These are phyloP conservation scores for Knufia fluminis DNA, from an alignment of 2,329 filamentous ascomycete genomes.

Conservation along the genomic window DNA sequence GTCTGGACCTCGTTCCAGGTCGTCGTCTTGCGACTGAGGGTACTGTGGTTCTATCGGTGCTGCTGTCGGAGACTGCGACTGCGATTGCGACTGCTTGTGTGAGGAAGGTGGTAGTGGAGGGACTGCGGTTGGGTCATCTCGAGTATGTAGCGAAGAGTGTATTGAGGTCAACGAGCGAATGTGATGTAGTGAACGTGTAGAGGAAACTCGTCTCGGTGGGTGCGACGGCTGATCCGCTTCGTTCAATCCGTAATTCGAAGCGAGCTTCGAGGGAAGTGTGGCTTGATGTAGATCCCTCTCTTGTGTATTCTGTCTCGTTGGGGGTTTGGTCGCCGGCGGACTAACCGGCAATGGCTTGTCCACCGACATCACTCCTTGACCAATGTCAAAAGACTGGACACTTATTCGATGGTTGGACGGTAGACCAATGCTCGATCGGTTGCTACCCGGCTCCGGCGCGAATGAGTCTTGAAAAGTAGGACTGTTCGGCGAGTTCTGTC, in stretches of 20 bases:
- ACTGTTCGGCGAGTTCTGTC: slow-evolving; percentile 40
- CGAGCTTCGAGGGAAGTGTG: slow-evolving; percentile 16
- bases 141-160: slow-evolving; percentile 28
- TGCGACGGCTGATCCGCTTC: slow-evolving; percentile 21
- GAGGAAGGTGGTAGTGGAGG: slow-evolving; percentile 8
- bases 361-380: slow-evolving; percentile 11
- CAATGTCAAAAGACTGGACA: slow-evolving; percentile 18
- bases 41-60: slow-evolving; percentile 23
- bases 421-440: slow-evolving; percentile 44
- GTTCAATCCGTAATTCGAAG: slow-evolving; percentile 20
- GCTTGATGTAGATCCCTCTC: slow-evolving; percentile 11
- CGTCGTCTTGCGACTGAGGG: slow-evolving; percentile 26
- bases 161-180: slow-evolving; percentile 34
- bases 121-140: not conserved
- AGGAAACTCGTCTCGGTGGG: slow-evolving; percentile 21
- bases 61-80: slow-evolving; percentile 13
- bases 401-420: slow-evolving; percentile 36
- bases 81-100: not conserved
- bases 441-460: slow-evolving; percentile 33
- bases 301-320: slow-evolving; percentile 15
- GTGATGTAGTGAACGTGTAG: slow-evolving; percentile 25
- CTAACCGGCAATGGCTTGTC: slow-evolving; percentile 6
- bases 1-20: slow-evolving; percentile 22
- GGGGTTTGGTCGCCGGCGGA: slow-evolving; percentile 10
- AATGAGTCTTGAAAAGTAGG: slow-evolving; percentile 35